Conservation (phyloP, 768 basidiomycete genomes). For the Leccinum boreale region DNA sequence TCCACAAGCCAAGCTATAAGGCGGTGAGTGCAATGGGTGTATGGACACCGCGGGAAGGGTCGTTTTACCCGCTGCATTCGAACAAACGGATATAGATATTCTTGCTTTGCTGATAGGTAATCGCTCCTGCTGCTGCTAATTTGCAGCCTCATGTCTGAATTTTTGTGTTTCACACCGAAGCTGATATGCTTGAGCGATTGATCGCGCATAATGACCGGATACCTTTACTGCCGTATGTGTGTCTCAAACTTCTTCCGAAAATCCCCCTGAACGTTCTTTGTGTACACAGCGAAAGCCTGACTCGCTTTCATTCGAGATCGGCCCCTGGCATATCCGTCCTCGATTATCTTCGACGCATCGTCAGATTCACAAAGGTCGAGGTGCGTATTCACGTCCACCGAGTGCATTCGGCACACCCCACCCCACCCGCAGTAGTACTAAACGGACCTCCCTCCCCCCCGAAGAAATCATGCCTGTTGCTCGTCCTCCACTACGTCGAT, state of each 20-base stretch:
- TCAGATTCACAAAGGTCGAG: conserved; percentile 94
- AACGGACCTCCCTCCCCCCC: background rate
- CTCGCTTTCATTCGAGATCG: conserved; percentile 94
- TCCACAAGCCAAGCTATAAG: conserved; percentile 27
- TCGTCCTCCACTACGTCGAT: conserved; percentile 88
- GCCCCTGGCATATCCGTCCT: conserved; percentile 83
- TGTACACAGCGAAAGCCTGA: conserved; percentile 71
- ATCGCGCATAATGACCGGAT: conserved; percentile 96
- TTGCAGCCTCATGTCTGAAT: conserved; percentile 16
- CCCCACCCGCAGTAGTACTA: conserved; percentile 1
- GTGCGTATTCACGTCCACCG: conserved; percentile 39
- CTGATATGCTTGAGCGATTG: conserved; percentile 94
- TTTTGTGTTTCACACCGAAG: conserved; percentile 39
- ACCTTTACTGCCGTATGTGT: conserved; percentile 69
- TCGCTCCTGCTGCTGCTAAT: conserved; percentile 22
- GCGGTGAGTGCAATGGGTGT: conserved; percentile 68
- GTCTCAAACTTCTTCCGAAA: conserved; percentile 6
- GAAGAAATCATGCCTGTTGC: conserved; percentile 76
- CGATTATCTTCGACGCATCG: conserved; percentile 93
- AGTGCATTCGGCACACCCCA: background rate
- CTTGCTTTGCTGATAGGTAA: conserved; percentile 88
- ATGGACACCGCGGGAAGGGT: conserved; percentile 72
- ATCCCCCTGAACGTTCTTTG: conserved; percentile 22
- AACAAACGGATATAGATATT: conserved; percentile 77
- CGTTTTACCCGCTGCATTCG: conserved; percentile 80